Evolutionary conservation across 305 asterid species (phyloP).

Genomic region (Fraxinus baroniana): DNA sequence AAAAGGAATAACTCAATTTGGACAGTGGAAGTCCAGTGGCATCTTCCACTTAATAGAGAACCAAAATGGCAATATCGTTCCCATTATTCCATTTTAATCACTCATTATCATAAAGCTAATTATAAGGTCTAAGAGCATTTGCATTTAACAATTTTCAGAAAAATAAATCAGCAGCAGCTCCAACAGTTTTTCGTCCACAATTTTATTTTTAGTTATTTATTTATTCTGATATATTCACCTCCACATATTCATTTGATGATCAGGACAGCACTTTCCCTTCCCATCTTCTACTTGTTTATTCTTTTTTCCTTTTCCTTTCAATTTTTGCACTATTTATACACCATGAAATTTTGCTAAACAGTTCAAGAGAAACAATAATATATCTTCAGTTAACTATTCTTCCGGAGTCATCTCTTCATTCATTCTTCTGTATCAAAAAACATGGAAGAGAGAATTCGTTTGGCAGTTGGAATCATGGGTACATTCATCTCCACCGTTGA

Average conservation of each 20-base stretch:
- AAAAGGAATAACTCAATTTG: slow-evolving; percentile 6
- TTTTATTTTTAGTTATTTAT: not conserved
- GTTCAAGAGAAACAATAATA: not conserved
- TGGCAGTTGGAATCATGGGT: slow-evolving; percentile 75
- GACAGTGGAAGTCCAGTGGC: slow-evolving; percentile 46
- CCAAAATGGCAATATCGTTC: slow-evolving; percentile 24
- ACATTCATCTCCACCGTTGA: not conserved
- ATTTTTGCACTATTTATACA: slow-evolving; percentile 33
- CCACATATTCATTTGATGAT: slow-evolving; percentile 31
- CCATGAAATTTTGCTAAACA: slow-evolving; percentile 2
- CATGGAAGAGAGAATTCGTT: slow-evolving; percentile 62
- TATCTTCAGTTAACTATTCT: too few species aligned
- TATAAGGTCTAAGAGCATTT: slow-evolving; percentile 23
- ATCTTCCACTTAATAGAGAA: slow-evolving; percentile 44
- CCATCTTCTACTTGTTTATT: not conserved
- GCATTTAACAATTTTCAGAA: slow-evolving; percentile 21
- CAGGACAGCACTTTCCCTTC: slow-evolving; percentile 18
- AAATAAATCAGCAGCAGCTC: slow-evolving; percentile 4
- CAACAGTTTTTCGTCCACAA: slow-evolving; percentile 21
- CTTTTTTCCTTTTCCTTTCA: slow-evolving; percentile 9
- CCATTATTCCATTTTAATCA: slow-evolving; percentile 11
- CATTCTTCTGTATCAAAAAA: slow-evolving; percentile 1
- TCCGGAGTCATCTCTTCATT: too few species aligned
- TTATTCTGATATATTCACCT: slow-evolving; percentile 23
- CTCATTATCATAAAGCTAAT: slow-evolving; percentile 10